A percentile compares a stretch with the other conserved stretches of the same genome.
These are phyloP conservation scores for Boletellus emodensis DNA, from an alignment of 768 basidiomycete species.

Conservation along the genomic window DNA sequence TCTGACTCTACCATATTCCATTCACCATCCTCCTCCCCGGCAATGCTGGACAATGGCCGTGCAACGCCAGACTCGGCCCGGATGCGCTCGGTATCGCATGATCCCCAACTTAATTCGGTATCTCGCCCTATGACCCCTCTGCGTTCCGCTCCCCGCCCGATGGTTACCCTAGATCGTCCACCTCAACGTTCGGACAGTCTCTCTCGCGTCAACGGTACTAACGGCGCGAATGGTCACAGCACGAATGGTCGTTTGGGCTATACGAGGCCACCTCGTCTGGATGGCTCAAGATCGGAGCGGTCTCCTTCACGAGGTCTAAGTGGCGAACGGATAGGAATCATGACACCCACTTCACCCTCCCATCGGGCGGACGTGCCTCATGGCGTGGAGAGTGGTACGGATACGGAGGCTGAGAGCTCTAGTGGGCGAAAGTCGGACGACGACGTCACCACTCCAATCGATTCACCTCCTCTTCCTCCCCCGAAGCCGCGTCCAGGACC, in stretches of 20 bases:
- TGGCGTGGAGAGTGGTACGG: constrained; percentile 69
- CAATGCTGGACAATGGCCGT: constrained; percentile 30
- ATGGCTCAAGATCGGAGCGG: constrained; percentile 16
- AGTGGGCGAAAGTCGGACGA: constrained; percentile 34
- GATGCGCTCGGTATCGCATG: constrained; percentile 36
- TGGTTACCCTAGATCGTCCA: constrained; percentile 33
- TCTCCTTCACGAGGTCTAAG: constrained; percentile 20
- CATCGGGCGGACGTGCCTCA: constrained; percentile 69
- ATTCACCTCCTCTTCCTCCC: constrained; percentile 40
- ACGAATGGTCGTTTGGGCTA: constrained; percentile 7
- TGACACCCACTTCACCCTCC: constrained; percentile 51
- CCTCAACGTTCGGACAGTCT: constrained; percentile 34
- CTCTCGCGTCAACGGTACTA: constrained; percentile 12
- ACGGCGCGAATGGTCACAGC: background rate
- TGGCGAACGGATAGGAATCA: constrained; percentile 16
- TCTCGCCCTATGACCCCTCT: constrained; percentile 13
- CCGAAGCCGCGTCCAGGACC: constrained; percentile 38
- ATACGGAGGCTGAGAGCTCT: constrained; percentile 57
- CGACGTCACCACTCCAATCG: constrained; percentile 15
- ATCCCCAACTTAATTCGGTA: constrained; percentile 4
- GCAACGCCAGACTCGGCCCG: constrained; percentile 40
- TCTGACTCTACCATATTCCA: constrained; percentile 30
- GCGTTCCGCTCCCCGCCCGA: constrained; percentile 23
- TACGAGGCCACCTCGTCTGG: constrained; percentile 11
- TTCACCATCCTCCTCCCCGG: constrained; percentile 39